Evolutionary conservation across 2,329 filamentous ascomycete species (phyloP), one percentile per base, ranked within the genome.

Genomic region (Cercospora beticola): DNA sequence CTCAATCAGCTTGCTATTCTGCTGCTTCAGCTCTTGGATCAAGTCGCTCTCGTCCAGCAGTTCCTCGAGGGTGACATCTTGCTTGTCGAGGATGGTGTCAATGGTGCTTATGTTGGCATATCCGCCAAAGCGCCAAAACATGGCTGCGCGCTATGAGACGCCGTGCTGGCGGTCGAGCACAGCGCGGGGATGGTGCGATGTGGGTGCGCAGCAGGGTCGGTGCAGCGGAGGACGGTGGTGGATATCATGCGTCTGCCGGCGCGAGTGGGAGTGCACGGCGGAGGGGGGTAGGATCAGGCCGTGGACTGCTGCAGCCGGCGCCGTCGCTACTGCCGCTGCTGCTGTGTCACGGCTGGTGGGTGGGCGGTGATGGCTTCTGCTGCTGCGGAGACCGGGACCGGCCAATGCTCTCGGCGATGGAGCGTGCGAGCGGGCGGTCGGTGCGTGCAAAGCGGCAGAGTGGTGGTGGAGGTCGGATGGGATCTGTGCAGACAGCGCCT

Each of bases 51-150:
- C 95, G 80, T 98, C 94, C 71, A 99, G 89, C 69, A 99, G 86
- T 79, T 98, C 94, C 82, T 99, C 95, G 73, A 98, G 90, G 63
- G 92, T 93, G 79, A 97, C 94, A 82, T 97, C 92, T 75, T 88
- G 89, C 82, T 97, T 97, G 80, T 99, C 95, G 80, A 99, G 93
- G 78, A 99, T 92, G 75, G 90, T 93, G 82, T 98, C 95, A 82
- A 99, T 93, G 79, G 94, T 91, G 77, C 94, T 97, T 83, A 97
- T 91, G 86, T 93, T 97, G 86, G 94, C 92, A 87, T 98, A 98
- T 79, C 93, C 93, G 87, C 95, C 94, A 87, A 98, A 99, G 83
- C 94, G 91, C 95, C 95, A 99, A 83, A 99, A 99, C 95, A 99
- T 99, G 85, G 82, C 94, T 89, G 77, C 60, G 36, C 40, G 58